Base-by-base conservation (phyloP, 495 filamentous ascomycete species). In the Penicillium salamii region DNA sequence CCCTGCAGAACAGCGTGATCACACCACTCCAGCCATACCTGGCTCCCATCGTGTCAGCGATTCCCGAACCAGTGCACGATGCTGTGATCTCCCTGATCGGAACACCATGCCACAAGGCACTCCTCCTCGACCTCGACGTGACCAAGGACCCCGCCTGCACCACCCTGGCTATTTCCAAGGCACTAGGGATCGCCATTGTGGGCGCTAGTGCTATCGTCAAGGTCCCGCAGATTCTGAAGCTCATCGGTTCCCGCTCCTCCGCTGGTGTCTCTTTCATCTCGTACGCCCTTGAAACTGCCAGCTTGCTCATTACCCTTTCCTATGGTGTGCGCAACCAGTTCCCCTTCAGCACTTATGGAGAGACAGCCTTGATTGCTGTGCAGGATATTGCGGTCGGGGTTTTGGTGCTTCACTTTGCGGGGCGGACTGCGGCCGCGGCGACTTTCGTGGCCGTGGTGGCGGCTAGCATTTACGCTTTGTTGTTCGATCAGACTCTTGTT, bases 331-430 rank as follows among this genome's bases (percentile, higher is more conserved):
- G 95, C 61, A 86, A 90, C 58, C 85, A 85, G 5, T 96, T 95
- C 62, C 92, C 95, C 13, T 93, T 97, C 69, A 92, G 87, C 76
- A 97, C 93, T 14, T 98, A 86, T 60, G 93, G 93, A 62, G 93
- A 98, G 78, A 89, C 89, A 33, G 90, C 88, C 29, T 75, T 97
- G 58, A 95, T 98, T 52, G 79, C 90, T 12, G 82, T 84, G 35
- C 93, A 98, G 73, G 95, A 98, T 76, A 79, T 96, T 20, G 83
- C 89, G 40, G 92, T 98, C 60, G 80, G 86, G 7, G 80, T 87
- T 29, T 65, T 97, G 56, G 89, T 98, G 43, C 68, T 98, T 70
- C 83, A 84, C 51, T 96, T 87, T 63, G 78, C 80, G 42, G 88
- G 86, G 11, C 77, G 79, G 54, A 66, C 63, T 3, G 69, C 80